phyloP scores from a whole-genome alignment of 345 rosid species.

The Garcia nutans region DNA sequence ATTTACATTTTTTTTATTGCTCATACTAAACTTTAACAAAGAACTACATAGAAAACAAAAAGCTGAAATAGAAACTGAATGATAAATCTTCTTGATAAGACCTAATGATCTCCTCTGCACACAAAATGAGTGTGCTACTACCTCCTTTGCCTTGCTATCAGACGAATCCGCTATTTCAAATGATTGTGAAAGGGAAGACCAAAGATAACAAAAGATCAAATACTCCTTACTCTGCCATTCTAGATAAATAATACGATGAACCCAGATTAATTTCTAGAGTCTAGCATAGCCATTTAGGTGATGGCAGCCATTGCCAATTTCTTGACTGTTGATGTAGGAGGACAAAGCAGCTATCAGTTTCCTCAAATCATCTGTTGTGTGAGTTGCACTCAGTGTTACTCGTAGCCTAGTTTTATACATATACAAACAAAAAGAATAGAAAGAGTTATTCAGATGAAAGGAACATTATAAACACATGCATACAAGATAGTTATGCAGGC shows the following conservation, averaged over 20 bases:
- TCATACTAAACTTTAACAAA: not conserved
- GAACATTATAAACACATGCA: not conserved
- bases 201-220: too few relatives aligned
- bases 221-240: not conserved
- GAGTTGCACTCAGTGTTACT: conserved; percentile 71
- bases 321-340: conserved; percentile 49
- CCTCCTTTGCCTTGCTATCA: not conserved
- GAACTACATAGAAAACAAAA: not conserved
- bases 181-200: too few relatives aligned
- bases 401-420: conserved; percentile 52
- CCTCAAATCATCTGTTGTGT: conserved; percentile 71
- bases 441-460: not conserved
- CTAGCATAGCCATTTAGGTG: conserved; percentile 18
- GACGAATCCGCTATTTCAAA: too few relatives aligned
- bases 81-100: not conserved
- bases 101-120: not conserved
- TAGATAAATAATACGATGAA: not conserved
- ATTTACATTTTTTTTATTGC: not conserved
- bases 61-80: not conserved
- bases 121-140: not conserved
- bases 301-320: conserved; percentile 12
- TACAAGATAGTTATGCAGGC: not conserved
- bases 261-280: conserved; percentile 15
- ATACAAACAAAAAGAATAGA: not conserved
- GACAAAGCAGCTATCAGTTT: conserved; percentile 64